Evolutionary conservation across 2,329 filamentous ascomycete genomes (phyloP).

Genomic region (Zasmidium angulare): DNA sequence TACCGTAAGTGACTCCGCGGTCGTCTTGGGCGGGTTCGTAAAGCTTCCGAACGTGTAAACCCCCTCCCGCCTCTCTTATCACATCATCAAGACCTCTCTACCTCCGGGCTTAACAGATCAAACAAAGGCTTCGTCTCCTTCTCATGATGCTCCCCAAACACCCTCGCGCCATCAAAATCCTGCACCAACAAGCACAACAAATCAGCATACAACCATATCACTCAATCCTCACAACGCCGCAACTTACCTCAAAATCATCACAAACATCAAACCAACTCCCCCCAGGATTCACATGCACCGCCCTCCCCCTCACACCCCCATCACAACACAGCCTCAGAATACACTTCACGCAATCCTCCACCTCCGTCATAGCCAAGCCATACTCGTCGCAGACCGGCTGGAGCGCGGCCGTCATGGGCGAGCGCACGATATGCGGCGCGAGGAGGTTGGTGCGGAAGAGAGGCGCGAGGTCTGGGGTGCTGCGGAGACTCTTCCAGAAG

Average conservation of each 20-base stretch:
- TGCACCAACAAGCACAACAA: too few relatives aligned
- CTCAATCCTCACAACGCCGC: not conserved
- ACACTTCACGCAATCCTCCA: constrained; percentile 8
- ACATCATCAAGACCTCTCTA: too few relatives aligned
- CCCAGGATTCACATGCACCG: constrained; percentile 13
- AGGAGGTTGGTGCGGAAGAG: constrained; percentile 10
- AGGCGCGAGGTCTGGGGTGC: not conserved
- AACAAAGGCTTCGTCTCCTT: constrained; percentile 10
- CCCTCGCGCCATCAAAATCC: constrained; percentile 6
- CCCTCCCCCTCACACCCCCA: constrained; percentile 5
- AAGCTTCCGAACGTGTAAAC: too few relatives aligned
- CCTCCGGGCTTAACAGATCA: constrained; percentile 5
- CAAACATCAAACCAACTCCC: constrained; percentile 9
- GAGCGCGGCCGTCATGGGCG: constrained; percentile 11
- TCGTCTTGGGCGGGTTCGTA: too few relatives aligned
- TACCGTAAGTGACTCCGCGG: too few relatives aligned
- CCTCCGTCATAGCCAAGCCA: constrained; percentile 8
- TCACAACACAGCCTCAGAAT: constrained; percentile 14
- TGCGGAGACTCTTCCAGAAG: constrained; percentile 8
- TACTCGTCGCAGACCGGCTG: constrained; percentile 13
- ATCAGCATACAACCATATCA: constrained; percentile 5
- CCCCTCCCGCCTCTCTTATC: too few relatives aligned
- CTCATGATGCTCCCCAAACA: constrained; percentile 5
- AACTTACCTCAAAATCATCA: constrained; percentile 7
- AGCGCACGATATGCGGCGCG: constrained; percentile 13